phyloP scores from a whole-genome alignment of 1,139 yeast genomes.

The Scheffersomyces segobiensis region DNA sequence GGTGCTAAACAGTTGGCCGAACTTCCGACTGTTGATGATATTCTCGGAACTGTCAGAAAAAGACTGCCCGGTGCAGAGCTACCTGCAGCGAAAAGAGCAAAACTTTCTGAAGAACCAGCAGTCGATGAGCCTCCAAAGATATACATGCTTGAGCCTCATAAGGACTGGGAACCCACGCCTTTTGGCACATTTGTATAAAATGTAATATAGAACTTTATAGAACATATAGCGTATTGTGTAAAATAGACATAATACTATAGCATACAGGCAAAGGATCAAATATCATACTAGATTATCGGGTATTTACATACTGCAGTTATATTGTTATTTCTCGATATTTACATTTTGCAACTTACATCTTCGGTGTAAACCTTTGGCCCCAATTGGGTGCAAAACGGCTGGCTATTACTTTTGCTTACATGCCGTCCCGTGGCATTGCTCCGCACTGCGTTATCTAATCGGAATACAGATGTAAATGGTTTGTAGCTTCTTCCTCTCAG shows the following conservation, averaged over 20 bases:
- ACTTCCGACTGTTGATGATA: constrained; percentile 11
- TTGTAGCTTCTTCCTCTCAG: not conserved
- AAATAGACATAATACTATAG: not conserved
- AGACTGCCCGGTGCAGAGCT: not conserved
- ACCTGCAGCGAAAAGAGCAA: not conserved
- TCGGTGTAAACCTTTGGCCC: not conserved
- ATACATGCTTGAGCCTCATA: constrained; percentile 23
- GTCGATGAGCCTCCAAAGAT: constrained; percentile 9
- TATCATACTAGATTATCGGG: not conserved
- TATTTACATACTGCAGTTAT: too few relatives aligned
- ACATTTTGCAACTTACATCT: not conserved
- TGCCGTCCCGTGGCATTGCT: not conserved
- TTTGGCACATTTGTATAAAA: constrained; percentile 33
- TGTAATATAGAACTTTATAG: not conserved
- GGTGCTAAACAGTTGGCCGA: constrained; percentile 7
- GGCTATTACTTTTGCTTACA: not conserved
- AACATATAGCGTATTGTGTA: not conserved
- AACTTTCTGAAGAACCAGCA: constrained; percentile 7
- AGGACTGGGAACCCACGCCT: constrained; percentile 47
- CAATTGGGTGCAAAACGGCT: not conserved
- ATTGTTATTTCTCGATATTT: not conserved
- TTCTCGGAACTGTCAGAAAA: not conserved
- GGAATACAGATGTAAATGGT: not conserved
- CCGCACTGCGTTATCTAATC: not conserved
- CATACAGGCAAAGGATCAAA: not conserved